These are phyloP conservation scores for Botrytis fragariae DNA, from an alignment of 2,329 filamentous ascomycete genomes.

Conservation along the genomic window DNA sequence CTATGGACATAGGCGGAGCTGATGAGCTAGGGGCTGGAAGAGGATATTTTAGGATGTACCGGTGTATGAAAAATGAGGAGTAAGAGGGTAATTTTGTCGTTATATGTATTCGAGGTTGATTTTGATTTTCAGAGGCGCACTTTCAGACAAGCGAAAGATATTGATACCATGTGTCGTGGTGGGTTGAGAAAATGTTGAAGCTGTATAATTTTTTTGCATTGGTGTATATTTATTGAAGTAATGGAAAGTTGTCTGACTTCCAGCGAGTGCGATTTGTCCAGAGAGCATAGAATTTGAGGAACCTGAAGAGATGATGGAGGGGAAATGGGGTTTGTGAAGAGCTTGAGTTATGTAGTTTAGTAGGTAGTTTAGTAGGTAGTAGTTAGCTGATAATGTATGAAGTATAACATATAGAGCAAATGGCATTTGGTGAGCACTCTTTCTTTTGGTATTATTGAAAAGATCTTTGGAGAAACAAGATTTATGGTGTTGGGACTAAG, in stretches of 20 bases:
- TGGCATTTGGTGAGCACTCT: not conserved
- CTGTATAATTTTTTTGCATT: not conserved
- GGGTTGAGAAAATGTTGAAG: not conserved
- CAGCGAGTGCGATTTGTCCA: no score
- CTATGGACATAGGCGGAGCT: not conserved
- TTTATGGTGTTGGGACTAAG: not conserved
- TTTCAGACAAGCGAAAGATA: not conserved
- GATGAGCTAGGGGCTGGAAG: not conserved
- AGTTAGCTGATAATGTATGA: not conserved
- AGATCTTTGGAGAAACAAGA: not conserved
- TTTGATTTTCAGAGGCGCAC: not conserved
- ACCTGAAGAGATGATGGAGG: not conserved
- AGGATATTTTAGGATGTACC: not conserved
- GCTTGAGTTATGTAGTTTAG: not conserved
- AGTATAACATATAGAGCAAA: not conserved
- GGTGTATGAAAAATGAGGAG: not conserved
- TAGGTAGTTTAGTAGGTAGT: not conserved
- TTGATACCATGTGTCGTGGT: not conserved
- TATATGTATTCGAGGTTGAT: not conserved
- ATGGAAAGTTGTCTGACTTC: not conserved
- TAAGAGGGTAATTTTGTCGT: not conserved
- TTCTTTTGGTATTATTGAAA: not conserved
- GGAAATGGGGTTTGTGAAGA: not conserved
- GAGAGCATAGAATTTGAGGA: not conserved
- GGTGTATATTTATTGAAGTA: not conserved